Conservation (phyloP, 345 rosid genomes). For the Eucalyptus cladocalyx region DNA sequence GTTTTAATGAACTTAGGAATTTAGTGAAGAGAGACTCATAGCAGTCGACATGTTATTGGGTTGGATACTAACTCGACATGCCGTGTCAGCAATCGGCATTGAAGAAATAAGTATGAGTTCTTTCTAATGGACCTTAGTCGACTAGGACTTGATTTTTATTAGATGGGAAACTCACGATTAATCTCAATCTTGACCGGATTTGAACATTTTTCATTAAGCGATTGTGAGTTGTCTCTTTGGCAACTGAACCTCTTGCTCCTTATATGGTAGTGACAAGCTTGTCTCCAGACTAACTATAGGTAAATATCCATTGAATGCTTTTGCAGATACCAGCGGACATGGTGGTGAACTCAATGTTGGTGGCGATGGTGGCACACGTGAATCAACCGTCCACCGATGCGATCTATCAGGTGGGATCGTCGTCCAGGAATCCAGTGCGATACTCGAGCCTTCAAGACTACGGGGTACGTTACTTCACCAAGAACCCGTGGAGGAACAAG, state of each 20-base stretch:
- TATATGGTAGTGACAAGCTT: background rate
- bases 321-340: constrained; percentile 24
- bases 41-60: background rate
- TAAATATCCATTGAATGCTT: background rate
- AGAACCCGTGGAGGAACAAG: constrained; percentile 73
- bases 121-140: background rate
- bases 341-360: constrained; percentile 31
- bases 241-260: background rate
- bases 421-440: constrained; percentile 14
- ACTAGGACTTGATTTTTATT: background rate
- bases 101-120: background rate
- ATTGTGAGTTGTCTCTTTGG: no score
- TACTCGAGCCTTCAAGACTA: constrained; percentile 10
- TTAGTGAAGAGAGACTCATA: background rate
- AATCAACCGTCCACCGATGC: background rate
- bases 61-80: background rate
- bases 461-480: constrained; percentile 10
- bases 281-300: background rate
- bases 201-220: no score
- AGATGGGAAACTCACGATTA: background rate
- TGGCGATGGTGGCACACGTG: constrained; percentile 23
- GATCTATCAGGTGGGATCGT: constrained; percentile 63
- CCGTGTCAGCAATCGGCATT: no score
- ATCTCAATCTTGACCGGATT: no score
- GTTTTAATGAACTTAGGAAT: background rate